A percentile compares a stretch with the other conserved stretches of the same genome.
These are phyloP conservation scores for Meyerozyma sp. DNA, from an alignment of 1,139 yeast genomes.

Conservation along the genomic window DNA sequence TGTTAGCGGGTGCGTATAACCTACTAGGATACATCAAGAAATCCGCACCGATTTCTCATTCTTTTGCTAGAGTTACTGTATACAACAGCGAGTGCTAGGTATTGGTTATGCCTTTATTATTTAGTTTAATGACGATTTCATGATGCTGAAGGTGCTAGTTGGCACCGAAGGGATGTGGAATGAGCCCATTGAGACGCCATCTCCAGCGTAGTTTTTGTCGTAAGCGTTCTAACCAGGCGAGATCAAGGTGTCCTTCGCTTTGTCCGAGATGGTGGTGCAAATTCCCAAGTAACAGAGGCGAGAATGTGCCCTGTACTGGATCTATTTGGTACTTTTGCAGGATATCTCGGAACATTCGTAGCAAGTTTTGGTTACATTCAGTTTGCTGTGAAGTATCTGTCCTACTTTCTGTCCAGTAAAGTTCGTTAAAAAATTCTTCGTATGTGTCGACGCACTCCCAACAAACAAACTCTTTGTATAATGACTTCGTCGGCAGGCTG, in stretches of 20 bases:
- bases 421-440: conserved; percentile 45
- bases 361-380: conserved; percentile 1
- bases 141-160: background rate
- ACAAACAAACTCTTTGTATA: conserved; percentile 55
- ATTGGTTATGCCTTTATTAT: background rate
- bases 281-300: background rate
- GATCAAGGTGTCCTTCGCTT: conserved; percentile 5
- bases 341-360: background rate
- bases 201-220: conserved; percentile 29
- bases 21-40: background rate
- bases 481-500: conserved; percentile 12
- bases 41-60: background rate
- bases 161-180: conserved; percentile 9
- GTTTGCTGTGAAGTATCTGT: background rate
- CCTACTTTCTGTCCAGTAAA: conserved; percentile 11
- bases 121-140: background rate
- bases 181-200: conserved; percentile 22
- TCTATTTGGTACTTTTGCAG: background rate
- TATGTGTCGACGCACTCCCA: conserved; percentile 56
- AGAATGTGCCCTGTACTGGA: background rate
- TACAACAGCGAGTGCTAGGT: background rate
- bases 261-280: background rate
- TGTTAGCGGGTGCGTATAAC: background rate
- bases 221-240: conserved; percentile 24
- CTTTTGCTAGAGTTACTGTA: background rate